A percentile compares a stretch with the other conserved stretches of the same genome.
Conservation (phyloP, 768 basidiomycete genomes). For the Auriscalpium microsporum region DNA sequence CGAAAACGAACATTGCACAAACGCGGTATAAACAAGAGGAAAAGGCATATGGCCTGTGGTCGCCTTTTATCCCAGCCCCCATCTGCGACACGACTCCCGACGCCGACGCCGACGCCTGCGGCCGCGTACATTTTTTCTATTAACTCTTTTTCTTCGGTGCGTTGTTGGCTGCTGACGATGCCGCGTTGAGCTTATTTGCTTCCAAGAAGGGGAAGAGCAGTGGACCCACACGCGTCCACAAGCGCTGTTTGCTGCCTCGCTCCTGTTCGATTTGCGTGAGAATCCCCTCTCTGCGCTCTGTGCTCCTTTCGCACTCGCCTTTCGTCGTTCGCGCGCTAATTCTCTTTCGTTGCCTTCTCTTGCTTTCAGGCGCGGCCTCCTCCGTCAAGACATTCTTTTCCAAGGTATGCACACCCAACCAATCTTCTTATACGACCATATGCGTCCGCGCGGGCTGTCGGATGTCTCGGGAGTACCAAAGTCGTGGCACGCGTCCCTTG, state of each 20-base stretch:
- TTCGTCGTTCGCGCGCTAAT: constrained; percentile 20
- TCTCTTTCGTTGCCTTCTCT: constrained; percentile 1
- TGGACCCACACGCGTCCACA: constrained; percentile 6
- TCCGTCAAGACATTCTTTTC: constrained; percentile 55
- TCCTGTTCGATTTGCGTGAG: constrained; percentile 18
- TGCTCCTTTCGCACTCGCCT: constrained; percentile 30
- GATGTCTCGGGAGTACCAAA: too few species aligned
- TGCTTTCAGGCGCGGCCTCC: constrained; percentile 57
- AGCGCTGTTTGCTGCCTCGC: background rate
- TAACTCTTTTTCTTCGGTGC: background rate
- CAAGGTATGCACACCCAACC: constrained; percentile 33
- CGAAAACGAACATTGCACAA: constrained; percentile 8
- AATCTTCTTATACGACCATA: background rate
- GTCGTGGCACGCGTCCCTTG: background rate
- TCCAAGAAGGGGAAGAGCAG: background rate
- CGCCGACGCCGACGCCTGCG: background rate
- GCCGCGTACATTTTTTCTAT: constrained; percentile 1
- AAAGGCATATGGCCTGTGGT: background rate
- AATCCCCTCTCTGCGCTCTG: constrained; percentile 11
- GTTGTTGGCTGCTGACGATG: background rate
- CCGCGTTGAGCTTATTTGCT: background rate
- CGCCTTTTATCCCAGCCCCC: background rate
- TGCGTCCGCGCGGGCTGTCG: constrained; percentile 11
- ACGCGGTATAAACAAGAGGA: constrained; percentile 3
- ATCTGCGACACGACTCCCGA: background rate